Evolutionary conservation across 495 filamentous ascomycete genomes (phyloP).

Genomic region (Penicillium longicatenatum): DNA sequence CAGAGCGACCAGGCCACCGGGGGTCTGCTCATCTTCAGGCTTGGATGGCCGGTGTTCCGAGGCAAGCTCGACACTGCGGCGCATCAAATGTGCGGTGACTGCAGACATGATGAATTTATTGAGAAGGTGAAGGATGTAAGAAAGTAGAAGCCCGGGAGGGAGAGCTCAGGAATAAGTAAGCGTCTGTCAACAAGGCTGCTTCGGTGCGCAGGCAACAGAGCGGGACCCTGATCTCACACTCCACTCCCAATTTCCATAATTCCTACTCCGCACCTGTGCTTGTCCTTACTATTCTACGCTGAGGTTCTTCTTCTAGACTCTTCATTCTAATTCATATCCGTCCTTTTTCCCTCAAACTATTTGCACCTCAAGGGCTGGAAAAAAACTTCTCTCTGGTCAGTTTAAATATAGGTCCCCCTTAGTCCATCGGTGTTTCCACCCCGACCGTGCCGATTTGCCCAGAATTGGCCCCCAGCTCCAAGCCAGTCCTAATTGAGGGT

Average conservation of each 20-base stretch:
- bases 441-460: background rate
- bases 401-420: conserved; percentile 4
- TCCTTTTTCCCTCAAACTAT: background rate
- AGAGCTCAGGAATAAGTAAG: no score
- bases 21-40: conserved; percentile 1
- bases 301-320: background rate
- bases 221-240: no score
- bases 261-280: background rate
- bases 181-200: no score
- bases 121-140: background rate
- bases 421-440: background rate
- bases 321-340: background rate
- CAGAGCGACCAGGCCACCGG: conserved; percentile 8
- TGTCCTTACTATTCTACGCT: no score
- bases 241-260: no score
- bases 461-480: background rate
- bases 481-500: background rate
- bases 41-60: conserved; percentile 7
- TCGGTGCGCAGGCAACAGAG: no score
- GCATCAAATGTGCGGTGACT: conserved; percentile 11
- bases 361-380: background rate
- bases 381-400: background rate
- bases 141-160: background rate
- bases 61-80: conserved; percentile 18
- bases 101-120: conserved; percentile 18